Evolutionary conservation across 78 protist species (phyloP).

Genomic region (Guillardia theta): DNA sequence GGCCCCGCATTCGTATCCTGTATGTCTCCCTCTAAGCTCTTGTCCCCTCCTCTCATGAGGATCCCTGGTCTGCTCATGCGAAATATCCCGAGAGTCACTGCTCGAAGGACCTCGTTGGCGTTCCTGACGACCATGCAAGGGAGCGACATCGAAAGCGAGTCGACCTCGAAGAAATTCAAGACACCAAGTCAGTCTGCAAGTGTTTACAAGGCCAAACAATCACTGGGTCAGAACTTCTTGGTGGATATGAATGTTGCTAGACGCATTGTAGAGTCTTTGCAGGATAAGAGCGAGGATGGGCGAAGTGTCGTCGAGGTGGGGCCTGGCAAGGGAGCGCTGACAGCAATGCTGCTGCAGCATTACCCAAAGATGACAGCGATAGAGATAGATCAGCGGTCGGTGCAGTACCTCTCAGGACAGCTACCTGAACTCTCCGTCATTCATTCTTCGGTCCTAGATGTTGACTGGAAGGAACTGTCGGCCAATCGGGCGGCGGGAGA

Average conservation of each 20-base stretch:
- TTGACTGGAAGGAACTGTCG: neutral
- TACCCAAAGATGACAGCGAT: conserved; percentile 14
- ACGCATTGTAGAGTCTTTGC: neutral
- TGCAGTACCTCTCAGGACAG: neutral
- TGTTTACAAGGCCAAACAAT: conserved; percentile 16
- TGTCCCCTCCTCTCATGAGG: too few species aligned
- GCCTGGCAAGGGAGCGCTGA: conserved; percentile 49
- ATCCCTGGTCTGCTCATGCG: too few species aligned
- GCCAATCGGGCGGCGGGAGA: neutral
- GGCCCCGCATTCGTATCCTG: too few species aligned
- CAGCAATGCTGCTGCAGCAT: neutral
- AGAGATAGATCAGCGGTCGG: conserved; percentile 27
- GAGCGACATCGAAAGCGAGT: too few species aligned
- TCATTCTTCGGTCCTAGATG: neutral
- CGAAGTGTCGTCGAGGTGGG: conserved; percentile 13
- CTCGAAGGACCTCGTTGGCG: too few species aligned
- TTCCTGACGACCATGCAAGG: too few species aligned
- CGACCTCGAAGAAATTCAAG: too few species aligned
- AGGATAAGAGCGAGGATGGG: neutral
- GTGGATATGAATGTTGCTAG: neutral
- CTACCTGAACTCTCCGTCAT: neutral
- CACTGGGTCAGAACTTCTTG: conserved; percentile 46
- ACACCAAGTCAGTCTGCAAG: neutral
- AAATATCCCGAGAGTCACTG: too few species aligned
- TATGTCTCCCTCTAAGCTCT: too few species aligned